Evolutionary conservation across 1,284 basidiomycete genomes (phyloP).

Genomic region (Tausonia pullulans): DNA sequence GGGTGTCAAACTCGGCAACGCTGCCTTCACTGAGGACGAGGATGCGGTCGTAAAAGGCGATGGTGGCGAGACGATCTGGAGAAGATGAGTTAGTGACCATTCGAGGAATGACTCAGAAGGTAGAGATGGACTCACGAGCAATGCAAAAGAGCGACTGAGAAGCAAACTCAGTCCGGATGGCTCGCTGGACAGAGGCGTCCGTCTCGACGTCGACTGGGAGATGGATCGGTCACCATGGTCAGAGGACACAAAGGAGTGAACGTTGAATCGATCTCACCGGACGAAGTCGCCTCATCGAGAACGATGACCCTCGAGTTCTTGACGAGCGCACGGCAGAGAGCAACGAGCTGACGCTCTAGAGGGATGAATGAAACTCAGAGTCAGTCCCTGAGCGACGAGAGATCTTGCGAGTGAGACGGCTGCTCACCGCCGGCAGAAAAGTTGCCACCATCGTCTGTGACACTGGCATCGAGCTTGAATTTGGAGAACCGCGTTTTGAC

Average conservation of each 20-base stretch:
- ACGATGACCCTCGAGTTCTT: conserved; percentile 58
- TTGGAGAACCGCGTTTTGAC: conserved; percentile 35
- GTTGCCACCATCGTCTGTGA: conserved; percentile 26
- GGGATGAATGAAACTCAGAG: conserved; percentile 23
- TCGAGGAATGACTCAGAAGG: conserved; percentile 29
- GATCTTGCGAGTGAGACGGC: conserved; percentile 18
- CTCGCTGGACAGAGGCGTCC: conserved; percentile 59
- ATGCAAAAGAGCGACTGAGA: conserved; percentile 51
- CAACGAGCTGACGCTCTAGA: conserved; percentile 54
- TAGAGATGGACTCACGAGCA: conserved; percentile 62
- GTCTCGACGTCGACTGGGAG: conserved; percentile 60
- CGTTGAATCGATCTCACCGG: not conserved
- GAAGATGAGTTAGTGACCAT: not conserved
- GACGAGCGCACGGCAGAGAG: conserved; percentile 56
- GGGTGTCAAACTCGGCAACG: conserved; percentile 32
- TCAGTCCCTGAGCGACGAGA: conserved; percentile 33
- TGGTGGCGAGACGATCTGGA: conserved; percentile 1
- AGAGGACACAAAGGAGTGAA: not conserved
- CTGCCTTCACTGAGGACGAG: conserved; percentile 31
- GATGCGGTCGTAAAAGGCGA: conserved; percentile 32
- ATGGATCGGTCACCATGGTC: not conserved
- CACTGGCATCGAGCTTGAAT: conserved; percentile 48
- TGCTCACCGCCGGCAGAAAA: conserved; percentile 11
- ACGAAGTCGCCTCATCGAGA: conserved; percentile 37
- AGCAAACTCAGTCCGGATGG: conserved; percentile 59